Evolutionary conservation across 2,329 filamentous ascomycete species (phyloP).

Genomic region (Sclerotiophoma versabilis): DNA sequence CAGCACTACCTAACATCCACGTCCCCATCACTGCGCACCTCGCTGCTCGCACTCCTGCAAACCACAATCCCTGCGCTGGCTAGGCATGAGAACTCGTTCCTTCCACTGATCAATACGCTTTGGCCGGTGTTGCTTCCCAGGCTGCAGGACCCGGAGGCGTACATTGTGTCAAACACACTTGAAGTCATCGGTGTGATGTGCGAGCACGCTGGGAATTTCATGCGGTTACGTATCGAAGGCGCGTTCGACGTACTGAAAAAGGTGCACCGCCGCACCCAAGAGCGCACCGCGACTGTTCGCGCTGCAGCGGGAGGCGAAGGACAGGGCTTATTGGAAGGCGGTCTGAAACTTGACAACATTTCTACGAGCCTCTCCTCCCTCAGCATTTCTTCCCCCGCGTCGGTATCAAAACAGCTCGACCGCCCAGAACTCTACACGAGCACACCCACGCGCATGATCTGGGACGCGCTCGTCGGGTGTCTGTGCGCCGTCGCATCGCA

Average conservation of each 20-base stretch:
- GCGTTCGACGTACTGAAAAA: constrained; percentile 68
- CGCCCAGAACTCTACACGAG: constrained; percentile 54
- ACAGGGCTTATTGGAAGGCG: not conserved
- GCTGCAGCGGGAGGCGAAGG: too few species aligned
- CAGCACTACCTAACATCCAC: constrained; percentile 91
- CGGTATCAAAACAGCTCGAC: not conserved
- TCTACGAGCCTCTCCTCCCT: constrained; percentile 10
- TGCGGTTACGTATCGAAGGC: constrained; percentile 75
- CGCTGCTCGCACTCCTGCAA: constrained; percentile 77
- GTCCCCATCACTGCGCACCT: constrained; percentile 77
- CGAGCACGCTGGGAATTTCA: constrained; percentile 77
- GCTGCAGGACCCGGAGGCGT: constrained; percentile 70
- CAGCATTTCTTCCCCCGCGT: not conserved
- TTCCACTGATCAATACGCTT: constrained; percentile 87
- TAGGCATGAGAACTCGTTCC: constrained; percentile 79
- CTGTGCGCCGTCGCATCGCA: constrained; percentile 67
- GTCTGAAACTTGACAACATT: constrained; percentile 3
- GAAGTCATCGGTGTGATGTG: constrained; percentile 74
- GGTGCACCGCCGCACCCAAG: constrained; percentile 35
- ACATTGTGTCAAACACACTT: constrained; percentile 74
- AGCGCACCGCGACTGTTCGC: not conserved
- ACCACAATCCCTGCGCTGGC: constrained; percentile 76
- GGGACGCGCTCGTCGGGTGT: constrained; percentile 67
- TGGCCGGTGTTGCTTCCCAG: constrained; percentile 83
- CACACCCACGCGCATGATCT: constrained; percentile 67